These are phyloP conservation scores for Cercophora newfieldiana DNA, from an alignment of 495 filamentous ascomycete species.

Conservation along the genomic window DNA sequence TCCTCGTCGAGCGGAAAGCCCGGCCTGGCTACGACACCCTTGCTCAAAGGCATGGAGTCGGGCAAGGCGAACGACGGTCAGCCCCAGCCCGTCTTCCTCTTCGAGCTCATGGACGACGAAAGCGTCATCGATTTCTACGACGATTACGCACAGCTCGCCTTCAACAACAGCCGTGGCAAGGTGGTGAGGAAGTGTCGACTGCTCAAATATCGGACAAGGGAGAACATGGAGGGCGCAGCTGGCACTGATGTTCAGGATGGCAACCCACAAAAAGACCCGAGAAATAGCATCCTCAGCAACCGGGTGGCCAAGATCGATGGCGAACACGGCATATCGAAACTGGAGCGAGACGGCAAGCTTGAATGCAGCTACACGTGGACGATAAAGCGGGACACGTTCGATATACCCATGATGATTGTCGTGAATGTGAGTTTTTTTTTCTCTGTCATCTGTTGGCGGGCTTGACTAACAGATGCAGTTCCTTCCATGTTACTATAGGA, in stretches of 20 bases:
- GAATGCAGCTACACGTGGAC: slow-evolving; percentile 96
- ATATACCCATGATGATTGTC: slow-evolving; percentile 97
- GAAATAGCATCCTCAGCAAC: slow-evolving; percentile 52
- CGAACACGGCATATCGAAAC: slow-evolving; percentile 72
- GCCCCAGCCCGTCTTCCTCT: slow-evolving; percentile 79
- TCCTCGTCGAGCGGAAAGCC: slow-evolving; percentile 36
- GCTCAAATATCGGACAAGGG: slow-evolving; percentile 83
- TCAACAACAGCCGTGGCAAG: slow-evolving; percentile 80
- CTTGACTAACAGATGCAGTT: slow-evolving; percentile 41
- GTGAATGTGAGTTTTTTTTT: slow-evolving; percentile 75
- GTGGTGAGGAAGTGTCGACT: slow-evolving; percentile 83
- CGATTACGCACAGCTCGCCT: slow-evolving; percentile 88
- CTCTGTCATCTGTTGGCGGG: background rate
- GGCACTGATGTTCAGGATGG: slow-evolving; percentile 22
- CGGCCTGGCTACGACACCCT: slow-evolving; percentile 44
- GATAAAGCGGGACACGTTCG: slow-evolving; percentile 94
- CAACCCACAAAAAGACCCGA: slow-evolving; percentile 41
- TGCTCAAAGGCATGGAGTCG: slow-evolving; percentile 41
- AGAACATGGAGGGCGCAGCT: slow-evolving; percentile 42
- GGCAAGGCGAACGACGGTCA: slow-evolving; percentile 33
- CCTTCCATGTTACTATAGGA: slow-evolving; percentile 52
- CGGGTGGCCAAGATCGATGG: slow-evolving; percentile 65
- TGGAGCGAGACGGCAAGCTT: slow-evolving; percentile 85
- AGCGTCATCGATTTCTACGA: slow-evolving; percentile 94
- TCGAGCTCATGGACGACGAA: slow-evolving; percentile 90